Evolutionary conservation across 2,329 filamentous ascomycete genomes (phyloP).

Genomic region (Aschersonia sp.): DNA sequence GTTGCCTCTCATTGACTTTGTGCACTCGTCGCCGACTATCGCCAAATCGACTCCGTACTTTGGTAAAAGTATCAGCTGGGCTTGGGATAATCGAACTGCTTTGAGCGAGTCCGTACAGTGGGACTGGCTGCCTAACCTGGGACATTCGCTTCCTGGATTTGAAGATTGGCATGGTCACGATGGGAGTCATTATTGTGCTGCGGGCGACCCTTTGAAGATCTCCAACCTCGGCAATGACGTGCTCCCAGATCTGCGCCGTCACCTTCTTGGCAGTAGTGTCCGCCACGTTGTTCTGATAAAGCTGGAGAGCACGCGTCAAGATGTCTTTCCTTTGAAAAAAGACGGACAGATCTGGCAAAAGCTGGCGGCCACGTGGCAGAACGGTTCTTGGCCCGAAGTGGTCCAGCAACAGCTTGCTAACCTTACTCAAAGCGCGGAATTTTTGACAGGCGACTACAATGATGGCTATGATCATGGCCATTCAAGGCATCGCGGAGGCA

Average conservation of each 20-base stretch:
- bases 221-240: constrained; percentile 22
- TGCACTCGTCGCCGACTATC: constrained; percentile 14
- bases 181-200: constrained; percentile 17
- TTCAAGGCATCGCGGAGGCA: constrained; percentile 18
- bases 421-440: constrained; percentile 16
- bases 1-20: constrained; percentile 19
- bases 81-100: constrained; percentile 13
- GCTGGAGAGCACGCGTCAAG: constrained; percentile 27
- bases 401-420: constrained; percentile 13
- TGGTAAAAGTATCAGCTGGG: constrained; percentile 12
- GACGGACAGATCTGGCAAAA: constrained; percentile 21
- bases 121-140: constrained; percentile 10
- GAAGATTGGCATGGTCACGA: constrained; percentile 12
- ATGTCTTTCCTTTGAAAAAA: constrained; percentile 28
- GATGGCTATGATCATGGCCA: constrained; percentile 17
- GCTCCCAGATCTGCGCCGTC: constrained; percentile 11
- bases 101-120: constrained; percentile 9
- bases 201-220: constrained; percentile 23
- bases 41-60: constrained; percentile 10
- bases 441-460: constrained; percentile 18
- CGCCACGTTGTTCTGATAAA: constrained; percentile 26
- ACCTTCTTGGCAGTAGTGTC: constrained; percentile 17
- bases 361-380: constrained; percentile 15
- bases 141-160: constrained; percentile 8
- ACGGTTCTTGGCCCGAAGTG: constrained; percentile 16